Evolutionary conservation across 371 early-diverging fungal species (phyloP).

Genomic region (Mucor irregularis): DNA sequence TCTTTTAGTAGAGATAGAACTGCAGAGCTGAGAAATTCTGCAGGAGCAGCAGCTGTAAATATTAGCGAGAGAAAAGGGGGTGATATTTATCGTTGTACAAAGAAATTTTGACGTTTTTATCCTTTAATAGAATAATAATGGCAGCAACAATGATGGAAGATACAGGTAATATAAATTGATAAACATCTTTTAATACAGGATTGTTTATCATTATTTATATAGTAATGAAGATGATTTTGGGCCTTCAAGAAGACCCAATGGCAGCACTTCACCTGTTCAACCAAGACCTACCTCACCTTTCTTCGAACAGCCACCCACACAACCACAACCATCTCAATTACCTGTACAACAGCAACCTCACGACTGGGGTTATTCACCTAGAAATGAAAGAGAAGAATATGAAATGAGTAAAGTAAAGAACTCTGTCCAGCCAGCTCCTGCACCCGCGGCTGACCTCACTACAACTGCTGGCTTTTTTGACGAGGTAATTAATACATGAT

Average conservation of each 20-base stretch:
- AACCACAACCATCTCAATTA: neutral
- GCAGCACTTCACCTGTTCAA: too few species aligned
- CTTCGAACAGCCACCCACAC: neutral
- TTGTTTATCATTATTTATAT: neutral
- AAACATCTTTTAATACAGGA: too few species aligned
- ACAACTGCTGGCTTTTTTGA: constrained; percentile 37
- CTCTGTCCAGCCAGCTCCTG: neutral
- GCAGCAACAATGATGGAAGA: neutral
- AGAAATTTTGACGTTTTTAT: neutral
- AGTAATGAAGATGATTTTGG: neutral
- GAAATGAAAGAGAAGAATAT: constrained; percentile 7
- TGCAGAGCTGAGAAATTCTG: constrained; percentile 23
- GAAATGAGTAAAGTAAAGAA: neutral
- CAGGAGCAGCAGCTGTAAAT: neutral
- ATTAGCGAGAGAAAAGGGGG: too few species aligned
- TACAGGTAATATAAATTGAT: neutral
- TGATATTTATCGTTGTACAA: too few species aligned
- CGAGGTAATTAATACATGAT: constrained; percentile 19
- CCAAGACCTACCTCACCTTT: neutral
- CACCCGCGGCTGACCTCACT: constrained; percentile 8
- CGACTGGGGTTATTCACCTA: constrained; percentile 10
- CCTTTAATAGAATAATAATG: neutral
- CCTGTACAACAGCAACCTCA: neutral
- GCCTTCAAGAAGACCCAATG: neutral
- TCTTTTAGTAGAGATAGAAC: constrained; percentile 41